A percentile compares a stretch with the other conserved stretches of the same genome.
These are phyloP conservation scores for peach (Prunus persica) DNA, from an alignment of 306 rosid genomes.

Conservation along the genomic window Prunus_persica_NCBIv2 NC_034009.1:30429501-30430000, in stretches of 20 bases:
- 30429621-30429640: conserved; percentile 18
- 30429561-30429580: conserved; percentile 37
- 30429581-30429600: conserved; percentile 38
- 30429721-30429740: conserved; percentile 41
- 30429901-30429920: conserved; percentile 42
- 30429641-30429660: conserved; percentile 42
- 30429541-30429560: conserved; percentile 29
- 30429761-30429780: conserved; percentile 49
- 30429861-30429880: conserved; percentile 23
- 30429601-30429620: conserved; percentile 41
- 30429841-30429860: conserved; percentile 28
- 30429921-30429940: conserved; percentile 48
- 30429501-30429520: conserved; percentile 38
- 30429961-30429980: conserved; percentile 25
- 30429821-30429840: conserved; percentile 45
- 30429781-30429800: conserved; percentile 44
- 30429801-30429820: conserved; percentile 39
- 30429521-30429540: neutral
- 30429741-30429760: conserved; percentile 25
- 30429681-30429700: conserved; percentile 21
- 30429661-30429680: conserved; percentile 34
- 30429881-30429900: neutral
- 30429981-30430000: conserved; percentile 16
- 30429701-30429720: conserved; percentile 44
- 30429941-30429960: conserved; percentile 29